Evolutionary conservation across 164 flowering plant species (phyloP), one percentile per base, ranked within the genome.

Genomic region (Chimonanthus salicifolius): DNA sequence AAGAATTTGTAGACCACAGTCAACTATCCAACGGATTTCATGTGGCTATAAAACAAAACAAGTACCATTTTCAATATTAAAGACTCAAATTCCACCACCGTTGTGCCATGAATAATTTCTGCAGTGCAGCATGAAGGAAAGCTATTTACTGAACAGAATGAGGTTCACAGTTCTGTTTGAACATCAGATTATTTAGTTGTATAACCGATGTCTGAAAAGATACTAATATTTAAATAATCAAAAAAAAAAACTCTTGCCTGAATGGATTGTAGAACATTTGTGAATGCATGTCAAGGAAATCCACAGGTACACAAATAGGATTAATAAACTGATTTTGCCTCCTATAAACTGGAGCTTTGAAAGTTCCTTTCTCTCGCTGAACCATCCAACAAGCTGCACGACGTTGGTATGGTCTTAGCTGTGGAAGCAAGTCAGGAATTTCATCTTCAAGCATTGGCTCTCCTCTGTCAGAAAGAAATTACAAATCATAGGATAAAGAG

Each of bases 301-400:
- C 80, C 78, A 94, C 80, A 74, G 97, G 87, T 70, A 88, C 73
- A 72, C 88, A 91, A 5, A 91, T 77, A 60, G 99, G 99, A 82
- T 87, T 85, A 74, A 51, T 49, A 45, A 83, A 70, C 50, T 63
- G 82, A 76, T 62, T 78, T 33, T 71, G 78, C 67, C 75, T 82
- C 71, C 47, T 72, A 48, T 73, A 78, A 18, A 20, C 76, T 46
- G 60, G 67, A 71, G 33, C 71, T 62, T 49, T 74, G 15, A 76
- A 73, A 69, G 72, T 66, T 68, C 83, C 85, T 78, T 81, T 86
- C 83, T 94, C 99, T 74, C 91, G 79, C 67, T 89, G 86, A 72
- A 92, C 84, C 99, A 94, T 94, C 99, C 99, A 94, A 79, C 84
- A 85, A 76, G 89, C 95, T 72, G 99, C 99, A 65, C 99, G 97